A percentile compares a stretch with the other conserved stretches of the same genome.
These are phyloP conservation scores for Phytophthora macrochlamydospora DNA, from an alignment of 352 stramenopile species.

Conservation along the genomic window DNA sequence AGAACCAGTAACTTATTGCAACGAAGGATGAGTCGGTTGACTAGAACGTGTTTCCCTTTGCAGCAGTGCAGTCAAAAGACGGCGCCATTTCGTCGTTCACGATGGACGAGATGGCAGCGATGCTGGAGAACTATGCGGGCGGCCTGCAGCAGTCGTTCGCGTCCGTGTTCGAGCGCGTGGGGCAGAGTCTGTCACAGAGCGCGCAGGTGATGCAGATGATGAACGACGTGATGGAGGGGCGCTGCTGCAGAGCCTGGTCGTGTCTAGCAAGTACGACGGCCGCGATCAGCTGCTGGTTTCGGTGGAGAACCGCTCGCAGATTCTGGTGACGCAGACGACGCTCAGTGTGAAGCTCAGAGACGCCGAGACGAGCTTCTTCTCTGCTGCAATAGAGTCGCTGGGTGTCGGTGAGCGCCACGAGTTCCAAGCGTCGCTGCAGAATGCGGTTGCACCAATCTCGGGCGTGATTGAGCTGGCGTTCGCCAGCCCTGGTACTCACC, in stretches of 20 bases:
- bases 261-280: conserved; percentile 32
- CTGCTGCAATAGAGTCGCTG: conserved; percentile 29
- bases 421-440: conserved; percentile 35
- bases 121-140: conserved; percentile 63
- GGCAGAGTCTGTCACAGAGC: conserved; percentile 68
- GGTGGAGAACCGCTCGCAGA: conserved; percentile 65
- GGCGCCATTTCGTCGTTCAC: neutral
- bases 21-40: conserved; percentile 46
- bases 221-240: conserved; percentile 83
- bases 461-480: conserved; percentile 47
- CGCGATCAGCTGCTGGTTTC: conserved; percentile 29
- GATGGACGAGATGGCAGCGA: conserved; percentile 76
- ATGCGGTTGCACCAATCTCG: conserved; percentile 12
- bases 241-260: conserved; percentile 68
- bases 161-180: conserved; percentile 70
- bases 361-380: conserved; percentile 18
- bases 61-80: neutral
- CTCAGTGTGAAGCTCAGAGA: conserved; percentile 24
- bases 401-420: conserved; percentile 24
- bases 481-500: conserved; percentile 64
- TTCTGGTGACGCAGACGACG: conserved; percentile 42
- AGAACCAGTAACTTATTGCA: conserved; percentile 50
- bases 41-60: conserved; percentile 2
- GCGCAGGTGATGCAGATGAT: conserved; percentile 83
- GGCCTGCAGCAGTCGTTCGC: conserved; percentile 78